phyloP scores from a whole-genome alignment of 73 alveolate species.

The Tetrahymena malaccensis region DNA sequence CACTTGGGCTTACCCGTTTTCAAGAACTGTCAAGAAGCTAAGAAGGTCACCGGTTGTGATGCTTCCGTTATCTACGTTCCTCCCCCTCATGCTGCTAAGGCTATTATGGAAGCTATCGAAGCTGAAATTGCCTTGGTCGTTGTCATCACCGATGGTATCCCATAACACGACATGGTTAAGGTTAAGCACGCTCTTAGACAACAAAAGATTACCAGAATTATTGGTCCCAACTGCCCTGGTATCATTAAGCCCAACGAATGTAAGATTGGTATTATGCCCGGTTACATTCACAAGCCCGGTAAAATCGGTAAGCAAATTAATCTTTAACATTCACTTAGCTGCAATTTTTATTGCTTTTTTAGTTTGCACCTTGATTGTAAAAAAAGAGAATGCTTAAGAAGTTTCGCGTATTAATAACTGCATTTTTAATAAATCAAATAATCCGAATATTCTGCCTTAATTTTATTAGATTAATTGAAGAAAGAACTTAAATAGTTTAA shows the following conservation, averaged over 20 bases:
- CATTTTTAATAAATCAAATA: background rate
- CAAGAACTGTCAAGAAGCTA: conserved; percentile 72
- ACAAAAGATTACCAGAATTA: conserved; percentile 77
- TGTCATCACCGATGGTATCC: conserved; percentile 96
- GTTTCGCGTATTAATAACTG: background rate
- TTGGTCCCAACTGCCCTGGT: conserved; percentile 98
- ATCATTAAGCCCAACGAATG: conserved; percentile 96
- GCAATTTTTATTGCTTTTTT: background rate
- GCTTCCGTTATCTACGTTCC: conserved; percentile 96
- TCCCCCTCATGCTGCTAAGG: conserved; percentile 92
- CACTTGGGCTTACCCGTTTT: conserved; percentile 83
- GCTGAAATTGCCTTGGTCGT: conserved; percentile 88
- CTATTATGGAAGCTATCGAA: conserved; percentile 82
- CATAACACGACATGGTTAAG: conserved; percentile 82
- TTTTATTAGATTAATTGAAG: background rate
- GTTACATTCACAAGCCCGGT: conserved; percentile 82
- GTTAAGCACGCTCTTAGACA: conserved; percentile 85
- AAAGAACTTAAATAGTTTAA: background rate
- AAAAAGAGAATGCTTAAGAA: background rate
- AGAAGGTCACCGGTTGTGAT: conserved; percentile 74
- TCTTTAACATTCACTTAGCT: background rate
- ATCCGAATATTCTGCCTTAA: background rate
- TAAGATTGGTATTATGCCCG: conserved; percentile 98
- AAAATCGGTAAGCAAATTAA: conserved; percentile 54
- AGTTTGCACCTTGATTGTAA: background rate